Evolutionary conservation across 495 filamentous ascomycete species (phyloP).

Genomic region (Darksidea phi): DNA sequence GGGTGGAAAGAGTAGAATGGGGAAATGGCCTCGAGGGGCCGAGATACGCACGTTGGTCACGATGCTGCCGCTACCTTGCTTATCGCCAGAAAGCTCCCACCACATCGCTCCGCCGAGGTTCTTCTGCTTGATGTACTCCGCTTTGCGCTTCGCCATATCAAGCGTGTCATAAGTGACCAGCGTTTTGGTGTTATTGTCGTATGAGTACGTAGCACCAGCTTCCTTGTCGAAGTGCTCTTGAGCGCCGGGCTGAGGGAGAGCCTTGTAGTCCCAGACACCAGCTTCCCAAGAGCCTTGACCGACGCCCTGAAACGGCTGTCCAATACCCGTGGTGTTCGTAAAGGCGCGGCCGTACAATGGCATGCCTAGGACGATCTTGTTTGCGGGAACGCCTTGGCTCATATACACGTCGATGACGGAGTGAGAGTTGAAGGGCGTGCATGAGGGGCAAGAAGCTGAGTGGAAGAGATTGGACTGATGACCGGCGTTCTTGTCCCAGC

Average conservation of each 20-base stretch:
- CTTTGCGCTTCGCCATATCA: constrained; percentile 59
- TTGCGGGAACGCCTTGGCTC: constrained; percentile 56
- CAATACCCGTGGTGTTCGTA: constrained; percentile 66
- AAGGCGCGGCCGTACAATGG: constrained; percentile 83
- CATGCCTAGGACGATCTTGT: constrained; percentile 79
- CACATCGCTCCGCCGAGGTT: constrained; percentile 82
- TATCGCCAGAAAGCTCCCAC: constrained; percentile 85
- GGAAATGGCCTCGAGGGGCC: too few species aligned
- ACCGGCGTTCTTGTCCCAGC: constrained; percentile 66
- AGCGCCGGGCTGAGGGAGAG: constrained; percentile 52
- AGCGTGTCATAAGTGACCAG: constrained; percentile 79
- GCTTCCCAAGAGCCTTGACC: constrained; percentile 67
- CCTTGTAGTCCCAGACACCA: constrained; percentile 76
- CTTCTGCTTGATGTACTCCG: constrained; percentile 59
- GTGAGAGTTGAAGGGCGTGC: constrained; percentile 70
- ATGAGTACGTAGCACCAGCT: constrained; percentile 67
- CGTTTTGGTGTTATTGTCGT: constrained; percentile 55
- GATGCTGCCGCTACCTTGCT: constrained; percentile 43
- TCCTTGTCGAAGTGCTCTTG: constrained; percentile 50
- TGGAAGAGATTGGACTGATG: constrained; percentile 74
- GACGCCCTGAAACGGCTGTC: constrained; percentile 59
- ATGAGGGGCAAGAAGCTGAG: constrained; percentile 50
- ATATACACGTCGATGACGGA: constrained; percentile 67
- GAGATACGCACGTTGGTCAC: constrained; percentile 29
- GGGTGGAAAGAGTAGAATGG: not conserved